These are phyloP conservation scores for Colletotrichum abscissum DNA, from an alignment of 2,329 filamentous ascomycete species.

Conservation along the genomic window DNA sequence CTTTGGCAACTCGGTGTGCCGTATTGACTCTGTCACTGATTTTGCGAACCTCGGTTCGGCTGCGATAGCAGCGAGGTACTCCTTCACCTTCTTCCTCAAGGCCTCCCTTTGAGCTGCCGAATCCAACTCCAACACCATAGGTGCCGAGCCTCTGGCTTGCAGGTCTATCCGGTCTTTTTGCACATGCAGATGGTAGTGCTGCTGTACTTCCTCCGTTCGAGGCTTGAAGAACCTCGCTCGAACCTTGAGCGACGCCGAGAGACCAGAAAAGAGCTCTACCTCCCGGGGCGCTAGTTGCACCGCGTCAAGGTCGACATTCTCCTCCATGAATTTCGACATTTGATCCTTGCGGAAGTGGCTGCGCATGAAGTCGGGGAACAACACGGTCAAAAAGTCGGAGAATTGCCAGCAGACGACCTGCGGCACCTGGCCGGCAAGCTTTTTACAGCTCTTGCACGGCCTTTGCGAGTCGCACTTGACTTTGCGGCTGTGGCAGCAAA, in stretches of 20 bases:
- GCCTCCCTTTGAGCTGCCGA: conserved; percentile 55
- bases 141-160: conserved; percentile 54
- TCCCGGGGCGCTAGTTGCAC: conserved; percentile 48
- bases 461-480: conserved; percentile 67
- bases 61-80: conserved; percentile 61
- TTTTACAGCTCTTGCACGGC: conserved; percentile 67
- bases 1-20: conserved; percentile 57
- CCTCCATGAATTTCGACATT: conserved; percentile 58
- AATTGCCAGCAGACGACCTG: conserved; percentile 71
- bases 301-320: conserved; percentile 61
- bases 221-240: conserved; percentile 64
- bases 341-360: conserved; percentile 62
- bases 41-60: conserved; percentile 60
- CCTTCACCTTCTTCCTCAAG: conserved; percentile 57
- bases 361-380: conserved; percentile 65
- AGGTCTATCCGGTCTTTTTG: conserved; percentile 52
- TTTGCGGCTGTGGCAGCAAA: conserved; percentile 70
- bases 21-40: conserved; percentile 60
- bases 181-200: conserved; percentile 61
- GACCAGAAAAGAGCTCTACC: conserved; percentile 63
- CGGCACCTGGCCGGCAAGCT: conserved; percentile 60
- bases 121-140: conserved; percentile 62
- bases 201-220: conserved; percentile 57
- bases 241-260: conserved; percentile 58
- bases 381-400: conserved; percentile 61